Evolutionary conservation across 495 filamentous ascomycete genomes (phyloP), one percentile per base, ranked within the genome.

Genomic region (Cryomyces minteri): DNA sequence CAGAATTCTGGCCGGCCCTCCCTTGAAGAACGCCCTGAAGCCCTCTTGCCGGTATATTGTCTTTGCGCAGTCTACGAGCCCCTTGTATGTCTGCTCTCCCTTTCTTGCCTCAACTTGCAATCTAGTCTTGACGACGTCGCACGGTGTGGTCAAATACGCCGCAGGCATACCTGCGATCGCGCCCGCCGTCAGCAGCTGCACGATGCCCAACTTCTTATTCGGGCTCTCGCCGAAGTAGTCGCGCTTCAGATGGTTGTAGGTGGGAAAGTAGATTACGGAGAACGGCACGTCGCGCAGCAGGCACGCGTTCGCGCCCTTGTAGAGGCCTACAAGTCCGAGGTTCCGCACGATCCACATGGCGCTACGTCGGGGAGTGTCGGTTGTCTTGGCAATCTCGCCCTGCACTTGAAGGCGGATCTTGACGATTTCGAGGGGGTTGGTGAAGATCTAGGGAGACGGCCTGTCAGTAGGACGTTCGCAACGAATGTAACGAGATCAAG

Each of bases 111-210:
- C 90, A 46, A 98, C 90, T 57, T 98, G 90, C 46, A 98, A 69
- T 58, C 90, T 82, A 6, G 90, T 98, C 69, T 98, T 98, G 76
- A 98, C 95, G 49, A 98, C 90, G 58, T 98, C 90, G 66, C 82
- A 95, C 4, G 90, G 90, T 4, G 90, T 98, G 25, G 90, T 98
- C 46, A 98, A 70, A 64, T 98, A 98, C 5, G 90, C 90, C 2
- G 90, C 88, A 10, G 90, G 90, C 92, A 98, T 98, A 67, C 90
- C 90, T 42, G 90, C 90, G 40, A 96, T 93, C 43, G 90, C 90
- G 64, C 92, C 90, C 7, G 90, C 85, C 2, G 84, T 88, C 6
- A 98, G 76, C 44, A 98, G 82, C 63, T 96, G 90, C 25, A 94
- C 50, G 42, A 98, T 73, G 32, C 90, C 88, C 39, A 98, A 82